Evolutionary conservation across 1,139 yeast species (phyloP), one percentile per base, ranked within the genome.

Genomic region (Blastobotrys apis): DNA sequence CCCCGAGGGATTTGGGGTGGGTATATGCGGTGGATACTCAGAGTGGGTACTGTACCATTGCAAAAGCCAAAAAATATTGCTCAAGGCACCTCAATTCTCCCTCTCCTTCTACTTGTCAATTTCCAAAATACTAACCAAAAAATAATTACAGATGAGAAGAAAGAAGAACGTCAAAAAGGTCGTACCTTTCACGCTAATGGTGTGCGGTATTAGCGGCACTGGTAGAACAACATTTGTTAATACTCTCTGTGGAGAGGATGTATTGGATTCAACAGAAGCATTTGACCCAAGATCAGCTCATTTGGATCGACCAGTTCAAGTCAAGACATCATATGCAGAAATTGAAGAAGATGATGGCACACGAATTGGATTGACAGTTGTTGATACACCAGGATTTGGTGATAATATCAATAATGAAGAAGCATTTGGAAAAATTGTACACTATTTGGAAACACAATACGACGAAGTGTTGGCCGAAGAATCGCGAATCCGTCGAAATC

Each of bases 401-500:
- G 84, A 81, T 56, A 75, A 73, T 51, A 71, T 83, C 56, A 80
- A 78, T 58, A 81, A 80, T 66, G 69, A 77, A 26, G 80, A 79
- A 53, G 74, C 86, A 57, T 84, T 84, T 60, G 74, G 73, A 33
- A 84, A 84, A 54, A 81, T 88, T 51, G 79, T 81, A 45, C 78
- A 78, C 51, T 87, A 80, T 63, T 70, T 88, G 54, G 88, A 84
- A 59, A 87, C 82, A 61, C 96, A 88, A 64, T 87, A 84, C 63
- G 97, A 90, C 66, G 88, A 86, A 59, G 90, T 88, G 39, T 72
- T 90, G 56, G 82, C 92, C 13, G 97, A 90, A 64, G 97, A 90
- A 63, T 83, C 95, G 23, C 75, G 95, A 55, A 85, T 90, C 55
- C 81, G 87, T 66, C 80, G 97, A 68, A 82, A 82, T 62, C 90